Percentiles rank a stretch among this genome's conserved stretches.
Evolutionary conservation across 495 filamentous ascomycete species (phyloP).

Genomic region (Acidiella bohemica): DNA sequence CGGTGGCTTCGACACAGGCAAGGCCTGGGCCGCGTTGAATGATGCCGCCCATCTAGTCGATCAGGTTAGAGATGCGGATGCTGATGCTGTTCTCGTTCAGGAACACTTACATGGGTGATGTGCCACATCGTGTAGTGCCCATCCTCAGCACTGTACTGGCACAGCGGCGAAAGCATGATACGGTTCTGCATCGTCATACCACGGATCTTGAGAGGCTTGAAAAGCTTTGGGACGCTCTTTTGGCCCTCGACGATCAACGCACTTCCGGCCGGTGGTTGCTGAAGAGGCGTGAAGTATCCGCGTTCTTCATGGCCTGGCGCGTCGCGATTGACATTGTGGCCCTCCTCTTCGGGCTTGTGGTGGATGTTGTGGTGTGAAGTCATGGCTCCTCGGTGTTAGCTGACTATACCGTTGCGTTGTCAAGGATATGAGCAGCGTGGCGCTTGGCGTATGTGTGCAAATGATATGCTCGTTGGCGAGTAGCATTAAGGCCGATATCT

Average conservation of each 20-base stretch:
- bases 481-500: too few species aligned
- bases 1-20: constrained; percentile 59
- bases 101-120: constrained; percentile 10
- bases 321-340: constrained; percentile 17
- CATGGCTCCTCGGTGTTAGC: neutral
- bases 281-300: constrained; percentile 60
- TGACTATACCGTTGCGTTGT: neutral
- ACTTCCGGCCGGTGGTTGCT: constrained; percentile 50
- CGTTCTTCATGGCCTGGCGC: constrained; percentile 34
- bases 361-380: constrained; percentile 13
- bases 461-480: too few species aligned
- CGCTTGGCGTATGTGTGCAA: too few species aligned
- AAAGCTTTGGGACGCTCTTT: constrained; percentile 51
- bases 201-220: constrained; percentile 31
- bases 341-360: constrained; percentile 6
- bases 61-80: neutral
- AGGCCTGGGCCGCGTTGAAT: constrained; percentile 44
- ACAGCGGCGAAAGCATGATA: constrained; percentile 23
- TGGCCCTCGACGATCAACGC: constrained; percentile 43
- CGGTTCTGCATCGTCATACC: constrained; percentile 22
- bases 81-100: neutral
- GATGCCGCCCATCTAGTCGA: constrained; percentile 13
- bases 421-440: too few species aligned
- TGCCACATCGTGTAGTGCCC: constrained; percentile 21
- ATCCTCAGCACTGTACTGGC: constrained; percentile 22